Evolutionary conservation across 2,329 filamentous ascomycete species (phyloP).

Genomic region (Fusarium clavum): DNA sequence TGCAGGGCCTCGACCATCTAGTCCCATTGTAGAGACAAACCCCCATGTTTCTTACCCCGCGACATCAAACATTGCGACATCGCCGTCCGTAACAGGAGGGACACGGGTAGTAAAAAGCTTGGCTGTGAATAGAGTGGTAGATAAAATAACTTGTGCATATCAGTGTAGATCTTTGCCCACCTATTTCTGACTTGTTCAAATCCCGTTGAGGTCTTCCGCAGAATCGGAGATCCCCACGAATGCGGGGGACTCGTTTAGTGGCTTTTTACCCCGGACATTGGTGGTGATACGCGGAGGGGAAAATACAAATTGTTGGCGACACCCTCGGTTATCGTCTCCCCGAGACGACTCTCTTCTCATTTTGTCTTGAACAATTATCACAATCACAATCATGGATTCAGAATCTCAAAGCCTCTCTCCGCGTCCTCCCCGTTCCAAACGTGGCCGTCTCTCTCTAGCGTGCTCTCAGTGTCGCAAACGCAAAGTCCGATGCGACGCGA

Average conservation of each 20-base stretch:
- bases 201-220: constrained; percentile 13
- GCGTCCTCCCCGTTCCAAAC: constrained; percentile 28
- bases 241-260: constrained; percentile 31
- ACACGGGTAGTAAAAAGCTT: background rate
- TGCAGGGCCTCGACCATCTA: constrained; percentile 13
- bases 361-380: background rate
- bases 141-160: background rate
- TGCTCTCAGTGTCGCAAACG: constrained; percentile 40
- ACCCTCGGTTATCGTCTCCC: constrained; percentile 22
- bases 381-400: constrained; percentile 5
- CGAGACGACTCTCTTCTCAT: background rate
- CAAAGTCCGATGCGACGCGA: constrained; percentile 42
- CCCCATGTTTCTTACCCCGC: constrained; percentile 14
- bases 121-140: background rate
- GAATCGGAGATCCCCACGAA: constrained; percentile 22
- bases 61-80: background rate
- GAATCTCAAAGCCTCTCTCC: constrained; percentile 15
- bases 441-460: constrained; percentile 31
- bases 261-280: constrained; percentile 22
- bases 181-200: background rate
- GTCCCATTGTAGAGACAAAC: background rate
- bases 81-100: background rate
- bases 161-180: background rate
- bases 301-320: constrained; percentile 36
- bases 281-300: constrained; percentile 17